Conservation (phyloP, 129 eudicot species). For the Deinandra increscens region DNA sequence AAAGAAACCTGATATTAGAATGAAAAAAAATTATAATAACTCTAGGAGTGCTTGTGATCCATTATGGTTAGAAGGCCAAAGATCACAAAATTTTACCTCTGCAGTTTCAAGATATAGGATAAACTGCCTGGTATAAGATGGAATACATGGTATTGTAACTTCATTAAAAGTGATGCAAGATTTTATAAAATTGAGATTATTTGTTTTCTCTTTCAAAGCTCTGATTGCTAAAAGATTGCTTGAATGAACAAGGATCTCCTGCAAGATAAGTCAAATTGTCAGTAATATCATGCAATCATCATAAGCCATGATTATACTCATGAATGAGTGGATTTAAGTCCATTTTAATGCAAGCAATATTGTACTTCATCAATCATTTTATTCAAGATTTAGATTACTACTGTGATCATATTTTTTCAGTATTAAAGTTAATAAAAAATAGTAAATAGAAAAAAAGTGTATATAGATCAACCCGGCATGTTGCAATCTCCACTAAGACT, state of each 20-base stretch:
- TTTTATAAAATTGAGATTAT: conserved; percentile 47
- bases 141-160: conserved; percentile 83
- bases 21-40: background rate
- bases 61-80: background rate
- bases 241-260: conserved; percentile 77
- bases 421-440: background rate
- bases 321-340: background rate
- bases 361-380: background rate
- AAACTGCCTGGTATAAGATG: conserved; percentile 56
- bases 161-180: conserved; percentile 80
- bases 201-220: conserved; percentile 46
- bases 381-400: conserved; percentile 3
- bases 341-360: conserved; percentile 1
- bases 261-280: conserved; percentile 33
- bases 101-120: conserved; percentile 80
- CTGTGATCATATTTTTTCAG: background rate
- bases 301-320: conserved; percentile 11
- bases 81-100: conserved; percentile 46
- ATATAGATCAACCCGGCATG: background rate
- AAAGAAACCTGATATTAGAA: conserved; percentile 53
- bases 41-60: background rate
- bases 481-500: background rate
- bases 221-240: conserved; percentile 65
- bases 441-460: background rate
- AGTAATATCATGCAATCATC: conserved; percentile 20